Percentiles rank a stretch among this genome's conserved stretches.
These are phyloP conservation scores for Cadophora sp. DNA, from an alignment of 2,329 filamentous ascomycete species.

Conservation along the genomic window DNA sequence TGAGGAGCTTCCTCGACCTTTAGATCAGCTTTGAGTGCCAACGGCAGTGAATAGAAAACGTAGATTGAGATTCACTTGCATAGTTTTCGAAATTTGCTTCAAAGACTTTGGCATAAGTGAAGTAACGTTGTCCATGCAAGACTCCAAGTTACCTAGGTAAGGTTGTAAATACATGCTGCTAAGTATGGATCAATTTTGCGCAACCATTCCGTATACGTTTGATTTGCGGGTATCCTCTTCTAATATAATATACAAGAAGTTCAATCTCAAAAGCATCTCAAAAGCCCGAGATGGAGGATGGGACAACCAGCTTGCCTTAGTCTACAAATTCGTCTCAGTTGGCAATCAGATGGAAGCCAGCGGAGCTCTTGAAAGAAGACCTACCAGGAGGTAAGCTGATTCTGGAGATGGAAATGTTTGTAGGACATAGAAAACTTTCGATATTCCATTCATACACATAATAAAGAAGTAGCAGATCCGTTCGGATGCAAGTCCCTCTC, in stretches of 20 bases:
- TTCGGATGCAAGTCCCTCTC: background rate
- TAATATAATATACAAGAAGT: background rate
- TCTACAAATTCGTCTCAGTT: too few relatives aligned
- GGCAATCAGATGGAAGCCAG: too few relatives aligned
- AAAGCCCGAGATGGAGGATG: background rate
- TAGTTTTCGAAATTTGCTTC: background rate
- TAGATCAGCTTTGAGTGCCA: background rate
- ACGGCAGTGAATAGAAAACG: too few relatives aligned
- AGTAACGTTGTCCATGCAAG: background rate
- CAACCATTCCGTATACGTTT: too few relatives aligned
- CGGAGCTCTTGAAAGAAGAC: too few relatives aligned
- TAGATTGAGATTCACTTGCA: background rate
- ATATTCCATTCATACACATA: background rate
- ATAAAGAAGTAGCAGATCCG: background rate
- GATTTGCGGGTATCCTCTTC: background rate
- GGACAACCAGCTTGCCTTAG: too few relatives aligned
- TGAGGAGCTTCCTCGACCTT: background rate
- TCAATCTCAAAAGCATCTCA: background rate
- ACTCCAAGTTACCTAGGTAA: background rate
- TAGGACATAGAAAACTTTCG: too few relatives aligned
- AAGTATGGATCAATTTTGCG: too few relatives aligned
- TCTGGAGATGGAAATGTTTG: too few relatives aligned
- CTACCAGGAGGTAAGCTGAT: too few relatives aligned
- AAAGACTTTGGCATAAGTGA: background rate
- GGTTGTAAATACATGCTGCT: background rate